Evolutionary conservation across 2,329 filamentous ascomycete species (phyloP), one percentile per base, ranked within the genome.

Genomic region (Zarea fungicola): DNA sequence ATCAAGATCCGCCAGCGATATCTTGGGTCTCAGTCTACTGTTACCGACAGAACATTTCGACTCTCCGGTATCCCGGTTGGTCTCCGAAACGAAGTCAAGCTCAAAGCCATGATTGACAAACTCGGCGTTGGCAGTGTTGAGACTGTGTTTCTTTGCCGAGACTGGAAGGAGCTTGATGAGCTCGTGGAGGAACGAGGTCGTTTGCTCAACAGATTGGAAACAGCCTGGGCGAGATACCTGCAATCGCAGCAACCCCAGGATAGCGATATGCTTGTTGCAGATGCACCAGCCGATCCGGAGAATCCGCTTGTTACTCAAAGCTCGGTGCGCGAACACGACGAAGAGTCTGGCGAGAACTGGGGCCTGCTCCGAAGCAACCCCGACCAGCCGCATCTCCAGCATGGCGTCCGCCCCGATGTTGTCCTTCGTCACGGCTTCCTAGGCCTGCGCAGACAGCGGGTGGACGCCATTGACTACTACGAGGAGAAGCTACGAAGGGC

Each of bases 401-500:
- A 78, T 21, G 67, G 74, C 18, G 65, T 71, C 19, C 73, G 81
- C 2, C 92, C 93, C 0, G 85, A 78, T 55, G 77, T 84, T 16
- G 84, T 81, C 14, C 74, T 97, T 19, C 85, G 90, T 72, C 89
- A 89, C 58, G 92, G 93, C 2, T 80, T 83, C 14, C 74, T 95
- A 37, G 82, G 82, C 16, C 61, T 96, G 34, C 81, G 81, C 46
- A 87, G 77, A 59, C 84, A 79, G 54, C 84, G 79, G 48, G 81
- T 93, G 2, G 93, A 99, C 64, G 91, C 91, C 2, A 93, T 99
- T 57, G 87, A 97, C 64, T 93, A 96, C 64, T 96, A 91, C 60
- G 87, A 95, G 59, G 89, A 96, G 65, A 85, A 87, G 62, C 77
- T 99, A 29, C 83, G 86, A 22, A 76, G 78, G 14, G 66, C 95